These are phyloP conservation scores for Platanus orientalis DNA, from an alignment of 164 flowering plant genomes.

Conservation along the genomic window DNA sequence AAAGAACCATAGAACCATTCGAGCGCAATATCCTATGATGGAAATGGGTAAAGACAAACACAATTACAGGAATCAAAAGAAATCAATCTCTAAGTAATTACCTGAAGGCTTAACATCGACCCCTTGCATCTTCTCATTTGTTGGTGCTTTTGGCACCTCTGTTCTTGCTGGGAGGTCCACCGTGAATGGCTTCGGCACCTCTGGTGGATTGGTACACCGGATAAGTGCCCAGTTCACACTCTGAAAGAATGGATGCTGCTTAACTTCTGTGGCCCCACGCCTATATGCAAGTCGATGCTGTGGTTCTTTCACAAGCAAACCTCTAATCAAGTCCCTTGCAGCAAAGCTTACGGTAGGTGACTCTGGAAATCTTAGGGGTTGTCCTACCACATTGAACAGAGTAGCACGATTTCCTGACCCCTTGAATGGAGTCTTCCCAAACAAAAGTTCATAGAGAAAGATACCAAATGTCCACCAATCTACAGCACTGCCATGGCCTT, in stretches of 20 bases:
- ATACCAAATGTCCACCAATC: constrained; percentile 47
- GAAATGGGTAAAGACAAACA: constrained; percentile 7
- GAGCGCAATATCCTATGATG: constrained; percentile 16
- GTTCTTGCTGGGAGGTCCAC: constrained; percentile 21
- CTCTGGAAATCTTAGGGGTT: constrained; percentile 81
- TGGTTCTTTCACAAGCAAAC: constrained; percentile 74
- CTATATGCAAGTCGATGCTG: constrained; percentile 32
- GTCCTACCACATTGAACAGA: constrained; percentile 48
- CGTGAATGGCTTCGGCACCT: constrained; percentile 53
- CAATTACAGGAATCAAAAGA: constrained; percentile 45
- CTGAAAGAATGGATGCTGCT: constrained; percentile 80
- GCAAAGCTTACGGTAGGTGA: constrained; percentile 81
- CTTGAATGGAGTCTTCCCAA: constrained; percentile 39
- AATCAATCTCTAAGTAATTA: constrained; percentile 80
- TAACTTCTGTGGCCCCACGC: constrained; percentile 34
- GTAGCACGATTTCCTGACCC: constrained; percentile 41
- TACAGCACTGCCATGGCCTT: constrained; percentile 45
- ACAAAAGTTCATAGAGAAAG: constrained; percentile 34
- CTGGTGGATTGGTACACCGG: constrained; percentile 83
- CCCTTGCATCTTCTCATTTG: constrained; percentile 32
- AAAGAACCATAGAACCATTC: constrained; percentile 17
- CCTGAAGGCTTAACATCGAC: constrained; percentile 74
- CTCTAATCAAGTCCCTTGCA: constrained; percentile 81
- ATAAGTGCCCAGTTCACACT: constrained; percentile 89
- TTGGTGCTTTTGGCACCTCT: constrained; percentile 23